A percentile compares a stretch with the other conserved stretches of the same genome.
Conservation (phyloP, 148 eudicot species). For the Rhododendron williamsianum region DNA sequence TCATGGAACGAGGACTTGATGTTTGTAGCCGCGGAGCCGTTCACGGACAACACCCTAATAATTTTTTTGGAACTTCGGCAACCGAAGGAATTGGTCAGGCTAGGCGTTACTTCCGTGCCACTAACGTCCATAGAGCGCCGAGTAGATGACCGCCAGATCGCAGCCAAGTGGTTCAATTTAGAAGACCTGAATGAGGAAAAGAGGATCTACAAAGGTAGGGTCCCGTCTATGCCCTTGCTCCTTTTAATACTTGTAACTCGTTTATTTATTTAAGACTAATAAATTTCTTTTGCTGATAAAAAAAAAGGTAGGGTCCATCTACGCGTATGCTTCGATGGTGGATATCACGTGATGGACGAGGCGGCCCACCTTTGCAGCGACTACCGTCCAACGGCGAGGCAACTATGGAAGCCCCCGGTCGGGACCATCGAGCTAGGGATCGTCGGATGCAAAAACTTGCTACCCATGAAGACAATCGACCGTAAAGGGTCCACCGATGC, state of each 20-base stretch:
- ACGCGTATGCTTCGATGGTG: conserved; percentile 84
- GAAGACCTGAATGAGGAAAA: conserved; percentile 49
- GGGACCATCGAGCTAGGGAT: conserved; percentile 81
- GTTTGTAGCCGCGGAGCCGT: conserved; percentile 82
- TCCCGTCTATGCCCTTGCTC: conserved; percentile 26
- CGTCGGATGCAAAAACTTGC: conserved; percentile 60
- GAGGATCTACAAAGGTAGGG: conserved; percentile 51
- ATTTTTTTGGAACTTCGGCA: conserved; percentile 48
- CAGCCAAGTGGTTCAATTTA: conserved; percentile 56
- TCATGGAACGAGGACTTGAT: conserved; percentile 82
- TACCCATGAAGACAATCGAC: conserved; percentile 61
- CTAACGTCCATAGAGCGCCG: conserved; percentile 72
- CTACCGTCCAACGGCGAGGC: conserved; percentile 88
- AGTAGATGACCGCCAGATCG: conserved; percentile 80
- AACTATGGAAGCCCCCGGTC: conserved; percentile 76
- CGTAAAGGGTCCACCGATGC: conserved; percentile 80
- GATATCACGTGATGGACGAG: conserved; percentile 98
- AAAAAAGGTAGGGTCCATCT: conserved; percentile 57
- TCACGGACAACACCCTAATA: conserved; percentile 39
- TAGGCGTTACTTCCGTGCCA: conserved; percentile 51
- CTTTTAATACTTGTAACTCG: background rate
- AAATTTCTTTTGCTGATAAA: background rate
- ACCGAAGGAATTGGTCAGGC: conserved; percentile 36
- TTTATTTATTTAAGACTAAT: background rate
- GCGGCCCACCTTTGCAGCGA: conserved; percentile 81